phyloP scores from a whole-genome alignment of 2,329 filamentous ascomycete species.

The Trichophaea hybrida region DNA sequence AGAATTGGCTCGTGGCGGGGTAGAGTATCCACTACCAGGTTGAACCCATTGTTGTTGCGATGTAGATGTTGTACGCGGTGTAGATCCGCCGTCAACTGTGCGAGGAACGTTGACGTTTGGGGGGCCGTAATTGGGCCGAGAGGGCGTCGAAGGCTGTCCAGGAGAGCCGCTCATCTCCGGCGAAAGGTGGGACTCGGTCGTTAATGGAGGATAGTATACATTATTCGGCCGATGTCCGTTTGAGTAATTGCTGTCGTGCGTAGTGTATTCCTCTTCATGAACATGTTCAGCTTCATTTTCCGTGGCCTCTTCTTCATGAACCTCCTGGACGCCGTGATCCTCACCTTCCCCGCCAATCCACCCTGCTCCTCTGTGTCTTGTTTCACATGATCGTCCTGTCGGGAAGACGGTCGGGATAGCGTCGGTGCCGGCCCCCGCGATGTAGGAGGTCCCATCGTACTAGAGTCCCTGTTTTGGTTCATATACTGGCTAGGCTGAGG shows the following conservation, averaged over 20 bases:
- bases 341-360: constrained; percentile 51
- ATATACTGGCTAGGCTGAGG: constrained; percentile 47
- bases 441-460: constrained; percentile 69
- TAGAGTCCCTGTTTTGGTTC: constrained; percentile 40
- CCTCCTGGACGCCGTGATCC: constrained; percentile 45
- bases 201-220: constrained; percentile 56
- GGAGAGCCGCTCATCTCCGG: constrained; percentile 74
- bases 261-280: constrained; percentile 62
- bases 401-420: constrained; percentile 29
- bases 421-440: constrained; percentile 44
- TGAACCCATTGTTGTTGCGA: constrained; percentile 59
- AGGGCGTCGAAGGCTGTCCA: constrained; percentile 37
- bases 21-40: constrained; percentile 53
- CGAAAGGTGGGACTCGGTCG: constrained; percentile 59
- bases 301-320: constrained; percentile 49
- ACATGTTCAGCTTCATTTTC: constrained; percentile 54
- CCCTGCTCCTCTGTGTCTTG: constrained; percentile 47
- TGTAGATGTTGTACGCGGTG: constrained; percentile 62
- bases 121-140: constrained; percentile 12
- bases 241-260: constrained; percentile 65
- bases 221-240: constrained; percentile 54
- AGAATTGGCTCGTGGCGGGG: constrained; percentile 48
- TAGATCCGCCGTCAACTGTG: constrained; percentile 56
- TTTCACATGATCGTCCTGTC: constrained; percentile 26
- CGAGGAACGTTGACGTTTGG: constrained; percentile 19